Evolutionary conservation across 129 eudicot species (phyloP).

Genomic region (Saussurea involucrata): DNA sequence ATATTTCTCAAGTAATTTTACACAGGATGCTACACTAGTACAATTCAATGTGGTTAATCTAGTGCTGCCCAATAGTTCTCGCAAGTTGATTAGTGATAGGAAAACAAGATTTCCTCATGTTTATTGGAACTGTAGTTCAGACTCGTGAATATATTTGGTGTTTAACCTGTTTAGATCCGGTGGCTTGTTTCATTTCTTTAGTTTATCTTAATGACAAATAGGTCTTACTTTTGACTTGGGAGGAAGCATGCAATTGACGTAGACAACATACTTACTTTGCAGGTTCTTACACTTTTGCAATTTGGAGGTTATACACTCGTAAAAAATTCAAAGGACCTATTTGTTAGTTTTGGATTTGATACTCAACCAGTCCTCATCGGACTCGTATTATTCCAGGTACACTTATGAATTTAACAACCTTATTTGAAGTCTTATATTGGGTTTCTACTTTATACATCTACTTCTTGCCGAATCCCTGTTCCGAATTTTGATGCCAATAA

Average conservation of each 20-base stretch:
- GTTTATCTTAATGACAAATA: not conserved
- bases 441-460: not conserved
- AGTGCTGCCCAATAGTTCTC: not conserved
- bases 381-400: slow-evolving; percentile 90
- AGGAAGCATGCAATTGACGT: slow-evolving; percentile 7
- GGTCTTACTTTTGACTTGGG: not conserved
- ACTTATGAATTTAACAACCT: not conserved
- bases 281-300: slow-evolving; percentile 87
- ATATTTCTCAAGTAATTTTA: not conserved
- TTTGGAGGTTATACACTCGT: slow-evolving; percentile 96
- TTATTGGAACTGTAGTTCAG: not conserved
- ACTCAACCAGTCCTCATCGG: slow-evolving; percentile 97
- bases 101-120: not conserved
- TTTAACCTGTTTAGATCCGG: not conserved
- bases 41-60: not conserved
- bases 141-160: not conserved
- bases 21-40: not conserved
- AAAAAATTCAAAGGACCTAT: slow-evolving; percentile 91
- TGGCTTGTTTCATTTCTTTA: not conserved
- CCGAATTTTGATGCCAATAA: not conserved
- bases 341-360: slow-evolving; percentile 94
- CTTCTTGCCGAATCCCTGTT: not conserved
- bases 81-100: not conserved
- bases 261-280: slow-evolving; percentile 19
- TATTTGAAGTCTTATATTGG: not conserved